These are phyloP conservation scores for Penicillium aurantiogriseum DNA, from an alignment of 2,329 filamentous ascomycete genomes.

Conservation along the genomic window DNA sequence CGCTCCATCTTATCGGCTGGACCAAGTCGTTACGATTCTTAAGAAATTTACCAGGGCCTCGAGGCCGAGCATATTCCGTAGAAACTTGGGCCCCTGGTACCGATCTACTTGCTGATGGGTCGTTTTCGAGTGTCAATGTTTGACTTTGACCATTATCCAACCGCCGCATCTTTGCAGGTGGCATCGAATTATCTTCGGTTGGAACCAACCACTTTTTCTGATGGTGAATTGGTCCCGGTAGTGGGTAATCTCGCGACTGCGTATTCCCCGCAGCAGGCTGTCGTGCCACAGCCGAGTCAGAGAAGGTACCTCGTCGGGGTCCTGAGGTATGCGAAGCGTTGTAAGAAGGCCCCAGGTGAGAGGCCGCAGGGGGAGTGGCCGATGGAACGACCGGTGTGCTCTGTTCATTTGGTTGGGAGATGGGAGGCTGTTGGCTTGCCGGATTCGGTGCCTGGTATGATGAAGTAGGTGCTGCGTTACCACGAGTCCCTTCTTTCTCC, in stretches of 20 bases:
- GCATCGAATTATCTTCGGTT: background rate
- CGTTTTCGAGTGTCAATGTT: background rate
- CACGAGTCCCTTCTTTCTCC: background rate
- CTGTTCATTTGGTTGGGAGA: background rate
- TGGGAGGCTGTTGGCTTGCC: background rate
- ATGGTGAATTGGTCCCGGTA: background rate
- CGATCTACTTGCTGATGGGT: background rate
- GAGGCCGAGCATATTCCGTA: background rate
- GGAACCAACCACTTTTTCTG: background rate
- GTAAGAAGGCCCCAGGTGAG: background rate
- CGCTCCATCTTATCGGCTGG: slow-evolving; percentile 42
- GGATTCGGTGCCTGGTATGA: background rate
- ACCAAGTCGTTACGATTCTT: slow-evolving; percentile 40
- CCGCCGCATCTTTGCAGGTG: background rate
- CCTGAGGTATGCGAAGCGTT: background rate
- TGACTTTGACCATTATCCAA: background rate
- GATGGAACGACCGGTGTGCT: background rate
- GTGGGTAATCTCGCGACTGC: background rate
- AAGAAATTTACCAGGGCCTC: slow-evolving; percentile 20
- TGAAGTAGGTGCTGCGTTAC: background rate
- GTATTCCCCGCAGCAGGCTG: background rate
- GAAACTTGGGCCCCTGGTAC: slow-evolving; percentile 10
- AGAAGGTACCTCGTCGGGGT: background rate
- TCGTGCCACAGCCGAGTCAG: background rate
- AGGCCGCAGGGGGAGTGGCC: background rate